Evolutionary conservation across 495 filamentous ascomycete genomes (phyloP).

Genomic region (Lasiosphaeria hispida): DNA sequence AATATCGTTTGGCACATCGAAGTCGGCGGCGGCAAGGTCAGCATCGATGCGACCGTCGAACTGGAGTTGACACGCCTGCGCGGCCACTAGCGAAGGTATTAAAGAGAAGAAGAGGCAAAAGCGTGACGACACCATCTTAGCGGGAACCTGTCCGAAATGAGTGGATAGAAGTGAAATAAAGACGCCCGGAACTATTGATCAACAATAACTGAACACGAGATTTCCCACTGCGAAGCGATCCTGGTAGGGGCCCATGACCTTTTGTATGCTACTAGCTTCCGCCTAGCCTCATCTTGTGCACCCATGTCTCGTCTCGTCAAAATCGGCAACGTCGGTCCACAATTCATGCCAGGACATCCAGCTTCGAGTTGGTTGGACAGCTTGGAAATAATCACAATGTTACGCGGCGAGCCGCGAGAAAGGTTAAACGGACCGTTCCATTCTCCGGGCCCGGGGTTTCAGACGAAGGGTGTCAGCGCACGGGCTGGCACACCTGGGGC

Average conservation of each 20-base stretch:
- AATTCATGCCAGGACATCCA: not conserved
- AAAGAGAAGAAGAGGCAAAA: constrained; percentile 2
- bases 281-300: not conserved
- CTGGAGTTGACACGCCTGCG: constrained; percentile 34
- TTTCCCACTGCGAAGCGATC: not conserved
- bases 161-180: constrained; percentile 6
- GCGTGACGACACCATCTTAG: not conserved
- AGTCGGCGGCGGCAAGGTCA: constrained; percentile 25
- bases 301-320: not conserved
- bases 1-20: constrained; percentile 31
- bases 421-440: constrained; percentile 4
- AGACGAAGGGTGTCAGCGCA: not conserved
- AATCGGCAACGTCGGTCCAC: not conserved
- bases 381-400: not conserved
- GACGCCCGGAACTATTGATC: constrained; percentile 1
- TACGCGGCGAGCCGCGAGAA: constrained; percentile 7
- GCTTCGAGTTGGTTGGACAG: not conserved
- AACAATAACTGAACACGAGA: not conserved
- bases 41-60: constrained; percentile 37
- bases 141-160: not conserved
- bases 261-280: not conserved
- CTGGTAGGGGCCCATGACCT: not conserved
- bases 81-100: constrained; percentile 13
- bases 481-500: too few relatives aligned
- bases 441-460: constrained; percentile 5